These are phyloP conservation scores for Elsinoe arachidis DNA, from an alignment of 2,329 filamentous ascomycete species.

Conservation along the genomic window DNA sequence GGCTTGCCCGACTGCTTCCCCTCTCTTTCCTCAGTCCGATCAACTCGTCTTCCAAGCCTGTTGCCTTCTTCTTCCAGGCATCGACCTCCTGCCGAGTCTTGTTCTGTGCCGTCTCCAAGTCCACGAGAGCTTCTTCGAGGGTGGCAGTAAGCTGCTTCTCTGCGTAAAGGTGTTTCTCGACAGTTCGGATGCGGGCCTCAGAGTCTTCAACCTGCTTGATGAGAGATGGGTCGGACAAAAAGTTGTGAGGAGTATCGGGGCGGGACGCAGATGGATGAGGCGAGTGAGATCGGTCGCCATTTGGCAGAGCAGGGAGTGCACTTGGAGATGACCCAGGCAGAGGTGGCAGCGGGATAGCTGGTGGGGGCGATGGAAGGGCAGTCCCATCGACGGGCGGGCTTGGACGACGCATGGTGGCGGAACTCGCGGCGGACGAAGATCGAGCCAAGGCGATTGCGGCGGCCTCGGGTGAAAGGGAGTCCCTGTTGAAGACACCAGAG, in stretches of 20 bases:
- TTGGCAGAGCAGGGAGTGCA: conserved; percentile 34
- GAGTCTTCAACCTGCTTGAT: conserved; percentile 87
- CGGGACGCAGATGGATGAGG: conserved; percentile 56
- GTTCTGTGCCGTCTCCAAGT: conserved; percentile 84
- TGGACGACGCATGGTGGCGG: conserved; percentile 12
- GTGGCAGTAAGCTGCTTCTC: conserved; percentile 95
- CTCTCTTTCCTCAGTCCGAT: conserved; percentile 54
- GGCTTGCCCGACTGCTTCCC: conserved; percentile 49
- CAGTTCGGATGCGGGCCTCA: conserved; percentile 85
- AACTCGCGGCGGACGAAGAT: conserved; percentile 43
- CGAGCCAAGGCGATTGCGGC: conserved; percentile 38
- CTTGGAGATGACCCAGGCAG: conserved; percentile 51
- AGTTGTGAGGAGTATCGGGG: conserved; percentile 29
- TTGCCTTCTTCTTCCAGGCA: conserved; percentile 78
- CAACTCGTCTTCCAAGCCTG: conserved; percentile 63
- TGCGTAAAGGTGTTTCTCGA: conserved; percentile 91
- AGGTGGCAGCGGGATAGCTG: conserved; percentile 90
- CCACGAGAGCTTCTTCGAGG: conserved; percentile 87
- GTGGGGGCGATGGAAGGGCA: conserved; percentile 85
- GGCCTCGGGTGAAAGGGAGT: conserved; percentile 38
- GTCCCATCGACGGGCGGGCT: conserved; percentile 62
- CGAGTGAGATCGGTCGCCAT: conserved; percentile 41
- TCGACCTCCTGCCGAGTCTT: conserved; percentile 88
- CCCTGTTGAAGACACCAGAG: conserved; percentile 31
- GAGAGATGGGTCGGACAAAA: conserved; percentile 58